Conservation (phyloP, 2,329 filamentous ascomycete species). For the Exophiala xenobiotica region DNA sequence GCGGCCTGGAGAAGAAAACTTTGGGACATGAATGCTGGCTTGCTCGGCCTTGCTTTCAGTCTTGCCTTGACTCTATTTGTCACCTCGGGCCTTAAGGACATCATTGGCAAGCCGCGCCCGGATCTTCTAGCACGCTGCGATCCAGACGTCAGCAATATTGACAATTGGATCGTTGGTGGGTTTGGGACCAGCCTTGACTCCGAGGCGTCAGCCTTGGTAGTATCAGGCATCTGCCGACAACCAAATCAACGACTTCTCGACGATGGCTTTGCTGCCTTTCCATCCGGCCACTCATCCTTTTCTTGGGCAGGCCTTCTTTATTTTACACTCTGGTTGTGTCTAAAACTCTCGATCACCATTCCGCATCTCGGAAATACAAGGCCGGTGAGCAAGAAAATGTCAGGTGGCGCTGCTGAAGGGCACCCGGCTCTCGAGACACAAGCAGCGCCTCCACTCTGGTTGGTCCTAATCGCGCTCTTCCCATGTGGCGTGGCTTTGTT, state of each 20-base stretch:
- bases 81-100: slow-evolving; percentile 87
- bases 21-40: slow-evolving; percentile 84
- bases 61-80: slow-evolving; percentile 75
- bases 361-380: background rate
- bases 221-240: slow-evolving; percentile 58
- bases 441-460: background rate
- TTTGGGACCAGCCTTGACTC: background rate
- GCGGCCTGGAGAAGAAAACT: slow-evolving; percentile 55
- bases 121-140: slow-evolving; percentile 84
- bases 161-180: slow-evolving; percentile 32
- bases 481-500: slow-evolving; percentile 75
- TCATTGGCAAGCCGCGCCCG: slow-evolving; percentile 76
- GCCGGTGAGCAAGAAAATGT: background rate
- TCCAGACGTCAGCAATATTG: slow-evolving; percentile 59
- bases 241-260: slow-evolving; percentile 57
- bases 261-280: slow-evolving; percentile 65
- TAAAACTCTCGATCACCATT: slow-evolving; percentile 46
- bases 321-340: slow-evolving; percentile 47
- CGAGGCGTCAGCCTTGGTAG: slow-evolving; percentile 44
- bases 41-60: slow-evolving; percentile 75
- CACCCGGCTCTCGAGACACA: too few relatives aligned
- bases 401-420: too few relatives aligned
- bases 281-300: slow-evolving; percentile 62
- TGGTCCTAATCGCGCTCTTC: slow-evolving; percentile 49
- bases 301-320: slow-evolving; percentile 61